Percentiles rank a stretch among this genome's conserved stretches.
Conservation (phyloP, 768 basidiomycete genomes). For the Lyophyllum atratum region DNA sequence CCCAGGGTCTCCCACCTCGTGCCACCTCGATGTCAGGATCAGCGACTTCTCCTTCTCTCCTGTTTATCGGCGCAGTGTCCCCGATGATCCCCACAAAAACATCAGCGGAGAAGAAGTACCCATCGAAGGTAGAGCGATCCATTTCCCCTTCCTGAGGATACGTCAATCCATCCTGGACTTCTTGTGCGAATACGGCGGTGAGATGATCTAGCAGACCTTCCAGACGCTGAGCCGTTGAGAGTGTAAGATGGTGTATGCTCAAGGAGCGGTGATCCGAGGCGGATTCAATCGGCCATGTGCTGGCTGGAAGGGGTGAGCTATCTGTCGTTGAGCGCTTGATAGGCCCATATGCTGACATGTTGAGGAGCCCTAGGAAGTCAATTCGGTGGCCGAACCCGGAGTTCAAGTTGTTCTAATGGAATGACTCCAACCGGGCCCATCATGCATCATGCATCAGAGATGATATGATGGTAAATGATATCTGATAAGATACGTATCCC, state of each 20-base stretch:
- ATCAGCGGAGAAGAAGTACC: slow-evolving; percentile 79
- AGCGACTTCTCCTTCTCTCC: slow-evolving; percentile 22
- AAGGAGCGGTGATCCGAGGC: slow-evolving; percentile 27
- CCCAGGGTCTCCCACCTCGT: slow-evolving; percentile 58
- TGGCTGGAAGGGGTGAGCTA: slow-evolving; percentile 41
- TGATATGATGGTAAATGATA: neutral
- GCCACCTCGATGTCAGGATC: slow-evolving; percentile 41
- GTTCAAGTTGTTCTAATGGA: too few relatives aligned
- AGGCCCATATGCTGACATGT: slow-evolving; percentile 76
- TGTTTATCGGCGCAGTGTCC: slow-evolving; percentile 20
- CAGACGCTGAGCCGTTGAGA: slow-evolving; percentile 36
- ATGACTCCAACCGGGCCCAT: too few relatives aligned
- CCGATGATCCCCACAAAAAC: slow-evolving; percentile 66
- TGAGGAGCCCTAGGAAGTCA: neutral
- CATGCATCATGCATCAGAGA: too few relatives aligned
- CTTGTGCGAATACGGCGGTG: slow-evolving; percentile 62
- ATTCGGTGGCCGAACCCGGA: neutral
- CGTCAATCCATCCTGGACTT: slow-evolving; percentile 74
- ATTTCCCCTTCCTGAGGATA: slow-evolving; percentile 81
- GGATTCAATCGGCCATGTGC: slow-evolving; percentile 43
- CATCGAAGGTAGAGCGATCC: slow-evolving; percentile 56
- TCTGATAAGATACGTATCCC: neutral
- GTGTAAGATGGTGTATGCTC: slow-evolving; percentile 55
- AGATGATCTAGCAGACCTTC: slow-evolving; percentile 64
- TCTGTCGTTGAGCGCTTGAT: slow-evolving; percentile 38